A percentile compares a stretch with the other conserved stretches of the same genome.
Conservation (phyloP, 2,329 filamentous ascomycete genomes). For the Mycosphaerella arachidis region DNA sequence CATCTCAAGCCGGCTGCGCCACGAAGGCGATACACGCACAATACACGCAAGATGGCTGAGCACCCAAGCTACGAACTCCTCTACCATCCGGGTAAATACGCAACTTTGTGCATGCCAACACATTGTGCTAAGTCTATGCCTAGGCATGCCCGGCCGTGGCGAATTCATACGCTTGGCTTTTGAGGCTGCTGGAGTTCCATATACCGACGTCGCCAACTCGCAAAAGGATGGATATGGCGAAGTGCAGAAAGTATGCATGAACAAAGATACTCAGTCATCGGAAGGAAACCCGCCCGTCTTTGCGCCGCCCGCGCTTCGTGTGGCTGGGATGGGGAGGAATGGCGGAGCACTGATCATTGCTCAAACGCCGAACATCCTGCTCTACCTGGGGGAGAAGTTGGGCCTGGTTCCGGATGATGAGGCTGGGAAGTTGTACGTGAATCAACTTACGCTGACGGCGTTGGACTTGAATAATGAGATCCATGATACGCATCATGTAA, state of each 20-base stretch:
- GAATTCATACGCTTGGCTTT: conserved; percentile 69
- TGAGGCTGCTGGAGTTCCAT: conserved; percentile 62
- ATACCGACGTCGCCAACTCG: conserved; percentile 57
- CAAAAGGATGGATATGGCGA: conserved; percentile 44
- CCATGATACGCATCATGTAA: conserved; percentile 67
- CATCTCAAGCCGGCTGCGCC: not conserved
- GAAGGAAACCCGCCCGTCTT: conserved; percentile 59
- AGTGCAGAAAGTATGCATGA: conserved; percentile 47
- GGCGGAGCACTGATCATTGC: conserved; percentile 56
- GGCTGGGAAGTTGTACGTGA: conserved; percentile 51
- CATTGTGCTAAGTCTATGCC: conserved; percentile 25
- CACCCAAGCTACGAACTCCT: conserved; percentile 39
- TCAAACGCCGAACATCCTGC: conserved; percentile 69
- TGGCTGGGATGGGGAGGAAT: conserved; percentile 47
- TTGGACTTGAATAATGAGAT: conserved; percentile 68
- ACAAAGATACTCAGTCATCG: conserved; percentile 34
- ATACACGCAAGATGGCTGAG: conserved; percentile 7
- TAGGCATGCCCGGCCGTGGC: conserved; percentile 65
- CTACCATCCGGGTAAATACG: conserved; percentile 52
- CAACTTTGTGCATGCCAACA: not conserved
- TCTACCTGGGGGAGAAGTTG: conserved; percentile 62
- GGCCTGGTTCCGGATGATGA: conserved; percentile 51
- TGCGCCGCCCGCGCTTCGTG: conserved; percentile 61
- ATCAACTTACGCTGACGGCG: conserved; percentile 63
- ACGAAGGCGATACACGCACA: conserved; percentile 5